Percentiles rank a stretch among this genome's conserved stretches.
phyloP scores from a whole-genome alignment of 1,284 basidiomycete genomes.

The Uromyces viciae-fabae region DNA sequence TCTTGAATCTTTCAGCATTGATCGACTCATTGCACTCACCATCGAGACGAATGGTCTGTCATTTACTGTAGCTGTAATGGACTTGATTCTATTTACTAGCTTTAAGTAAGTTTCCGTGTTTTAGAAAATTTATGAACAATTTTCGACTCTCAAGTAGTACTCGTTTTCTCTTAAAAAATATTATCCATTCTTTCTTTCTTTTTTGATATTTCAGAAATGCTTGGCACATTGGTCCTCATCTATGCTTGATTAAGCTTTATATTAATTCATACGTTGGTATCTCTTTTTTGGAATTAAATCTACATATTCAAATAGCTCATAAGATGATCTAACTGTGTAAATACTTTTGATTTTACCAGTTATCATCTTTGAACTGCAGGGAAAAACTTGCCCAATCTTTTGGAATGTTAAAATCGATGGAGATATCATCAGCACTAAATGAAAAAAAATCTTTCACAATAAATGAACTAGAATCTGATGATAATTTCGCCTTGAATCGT shows the following conservation, averaged over 20 bases:
- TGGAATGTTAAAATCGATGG: no score
- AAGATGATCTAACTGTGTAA: not conserved
- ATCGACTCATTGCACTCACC: conserved; percentile 45
- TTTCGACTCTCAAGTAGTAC: no score
- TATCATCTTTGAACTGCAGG: conserved; percentile 17
- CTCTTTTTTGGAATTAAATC: not conserved
- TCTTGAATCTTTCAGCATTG: conserved; percentile 20
- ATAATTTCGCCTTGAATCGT: no score
- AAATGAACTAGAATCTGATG: no score
- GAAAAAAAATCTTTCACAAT: no score
- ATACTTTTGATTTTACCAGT: not conserved
- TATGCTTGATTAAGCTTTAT: conserved; percentile 47
- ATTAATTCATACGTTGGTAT: conserved; percentile 47
- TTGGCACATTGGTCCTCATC: conserved; percentile 45
- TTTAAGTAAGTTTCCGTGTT: not conserved
- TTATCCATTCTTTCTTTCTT: no score
- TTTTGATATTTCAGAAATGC: conserved; percentile 5
- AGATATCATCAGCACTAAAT: no score
- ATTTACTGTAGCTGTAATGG: conserved; percentile 40
- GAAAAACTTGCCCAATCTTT: conserved; percentile 22
- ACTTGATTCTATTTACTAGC: conserved; percentile 40
- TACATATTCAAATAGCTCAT: not conserved
- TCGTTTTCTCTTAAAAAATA: not conserved
- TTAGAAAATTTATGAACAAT: not conserved
- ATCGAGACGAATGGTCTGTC: conserved; percentile 47